These are phyloP conservation scores for Phytophthora tubulina DNA, from an alignment of 352 stramenopile species.

Conservation along the genomic window DNA sequence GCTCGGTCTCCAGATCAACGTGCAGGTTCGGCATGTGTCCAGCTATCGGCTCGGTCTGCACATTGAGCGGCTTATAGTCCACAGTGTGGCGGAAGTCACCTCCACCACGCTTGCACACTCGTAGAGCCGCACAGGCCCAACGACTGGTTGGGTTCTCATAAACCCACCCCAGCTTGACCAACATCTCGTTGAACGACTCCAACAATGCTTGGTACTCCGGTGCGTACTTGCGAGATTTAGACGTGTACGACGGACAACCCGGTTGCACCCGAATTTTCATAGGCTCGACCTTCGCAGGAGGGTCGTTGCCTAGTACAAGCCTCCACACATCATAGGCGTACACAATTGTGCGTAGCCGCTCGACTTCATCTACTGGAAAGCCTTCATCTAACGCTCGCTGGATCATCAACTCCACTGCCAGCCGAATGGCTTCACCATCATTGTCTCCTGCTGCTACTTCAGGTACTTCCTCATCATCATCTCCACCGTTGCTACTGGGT, in stretches of 20 bases:
- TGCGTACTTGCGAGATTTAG: slow-evolving; percentile 13
- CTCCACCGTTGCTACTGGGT: slow-evolving; percentile 7
- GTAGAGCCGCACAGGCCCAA: slow-evolving; percentile 21
- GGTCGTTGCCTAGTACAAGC: slow-evolving; percentile 15
- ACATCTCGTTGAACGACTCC: slow-evolving; percentile 19
- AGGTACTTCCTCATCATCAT: slow-evolving; percentile 14
- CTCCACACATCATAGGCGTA: slow-evolving; percentile 19
- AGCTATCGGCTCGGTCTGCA: slow-evolving; percentile 6
- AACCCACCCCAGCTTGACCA: slow-evolving; percentile 25
- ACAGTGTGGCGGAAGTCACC: slow-evolving; percentile 9
- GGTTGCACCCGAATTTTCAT: slow-evolving; percentile 16
- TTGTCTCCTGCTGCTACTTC: slow-evolving; percentile 1
- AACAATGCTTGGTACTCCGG: slow-evolving; percentile 29
- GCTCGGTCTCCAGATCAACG: slow-evolving; percentile 10
- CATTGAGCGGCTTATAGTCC: slow-evolving; percentile 23
- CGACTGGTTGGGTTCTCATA: slow-evolving; percentile 23
- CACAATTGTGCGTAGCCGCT: slow-evolving; percentile 12
- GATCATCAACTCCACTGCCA: slow-evolving; percentile 16
- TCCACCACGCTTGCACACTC: slow-evolving; percentile 7
- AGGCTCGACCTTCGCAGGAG: slow-evolving; percentile 22
- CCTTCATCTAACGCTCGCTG: slow-evolving; percentile 8
- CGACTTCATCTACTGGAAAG: slow-evolving; percentile 18
- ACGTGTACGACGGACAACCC: slow-evolving; percentile 9
- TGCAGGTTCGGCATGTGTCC: slow-evolving; percentile 19
- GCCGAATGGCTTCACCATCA: background rate